phyloP scores from a whole-genome alignment of 1,139 yeast species.

The Kazachstania sp. region DNA sequence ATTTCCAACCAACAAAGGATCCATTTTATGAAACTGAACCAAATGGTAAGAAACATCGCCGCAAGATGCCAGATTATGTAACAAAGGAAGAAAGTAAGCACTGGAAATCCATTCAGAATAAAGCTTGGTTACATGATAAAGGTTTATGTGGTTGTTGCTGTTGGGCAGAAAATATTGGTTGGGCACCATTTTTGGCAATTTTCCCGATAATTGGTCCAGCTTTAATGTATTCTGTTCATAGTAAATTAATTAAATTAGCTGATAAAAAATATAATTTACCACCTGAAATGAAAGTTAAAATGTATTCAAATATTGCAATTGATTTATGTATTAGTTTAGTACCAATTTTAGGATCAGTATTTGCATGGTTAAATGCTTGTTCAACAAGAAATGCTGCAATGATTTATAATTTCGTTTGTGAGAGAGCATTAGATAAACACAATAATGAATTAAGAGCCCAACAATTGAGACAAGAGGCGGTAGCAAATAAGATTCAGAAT shows the following conservation, averaged over 20 bases:
- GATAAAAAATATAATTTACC: constrained; percentile 53
- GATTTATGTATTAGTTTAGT: constrained; percentile 69
- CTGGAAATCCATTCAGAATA: constrained; percentile 64
- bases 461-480: background rate
- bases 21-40: constrained; percentile 49
- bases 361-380: constrained; percentile 75
- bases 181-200: constrained; percentile 59
- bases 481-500: background rate
- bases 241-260: constrained; percentile 53
- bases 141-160: constrained; percentile 70
- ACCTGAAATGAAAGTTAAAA: constrained; percentile 46
- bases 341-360: constrained; percentile 68
- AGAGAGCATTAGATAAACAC: constrained; percentile 33
- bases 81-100: constrained; percentile 54
- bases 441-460: background rate
- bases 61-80: constrained; percentile 41
- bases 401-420: constrained; percentile 45
- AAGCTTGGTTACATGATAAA: constrained; percentile 81
- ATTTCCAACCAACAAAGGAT: constrained; percentile 36
- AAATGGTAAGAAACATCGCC: constrained; percentile 38
- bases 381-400: constrained; percentile 85
- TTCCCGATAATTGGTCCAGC: constrained; percentile 78
- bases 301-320: constrained; percentile 64
- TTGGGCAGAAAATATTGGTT: constrained; percentile 68
- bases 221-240: constrained; percentile 69